Base-by-base conservation (phyloP, 305 asterid species). In the Ilex paraguariensis region DNA sequence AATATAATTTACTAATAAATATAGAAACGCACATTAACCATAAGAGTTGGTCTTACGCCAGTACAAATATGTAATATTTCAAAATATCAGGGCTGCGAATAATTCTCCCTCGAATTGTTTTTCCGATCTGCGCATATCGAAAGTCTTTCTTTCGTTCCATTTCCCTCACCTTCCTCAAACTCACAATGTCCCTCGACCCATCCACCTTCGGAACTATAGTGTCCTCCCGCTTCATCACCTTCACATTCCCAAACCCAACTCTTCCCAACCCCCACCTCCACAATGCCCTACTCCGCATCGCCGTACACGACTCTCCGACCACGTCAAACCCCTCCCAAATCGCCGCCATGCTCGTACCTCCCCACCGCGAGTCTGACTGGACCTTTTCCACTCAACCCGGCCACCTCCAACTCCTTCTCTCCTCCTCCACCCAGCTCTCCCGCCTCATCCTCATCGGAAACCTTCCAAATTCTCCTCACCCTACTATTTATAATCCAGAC, bases 351-450 rank as follows among this genome's bases (percentile, higher is more conserved):
- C 71, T 84, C 67, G 93, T 91, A 55, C 96, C 98, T 46, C 73
- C 64, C 0, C 79, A 84, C 75, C 97, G 96, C 61, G 93, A 89
- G 54, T 73, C 82, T 39, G 97, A 89, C 82, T 91, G 96, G 98
- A 77, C 69, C 51, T 90, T 90, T 68, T 81, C 87, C 70, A 83
- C 95, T n/a, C 67, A 78, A 65, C 45, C 87, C 67, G 98, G 98
- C 67, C 94, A 86, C 73, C 83, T 86, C 72, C 94, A 91, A 66
- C 92, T 91, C 68, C 87, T 91, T 70, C 81, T 78, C 63, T 55
- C 82, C 16, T 12, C 21, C 42, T 77, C 81, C 66, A 67, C 91
- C 45, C 65, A 78, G n/a, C 75, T 82, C 70, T 83, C 93, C 76
- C 97, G 98, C 73, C 82, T 91, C 32, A 73, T 91, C 71, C 63